These are phyloP conservation scores for Pluteus cervinus DNA, from an alignment of 768 basidiomycete genomes.

Conservation along the genomic window DNA sequence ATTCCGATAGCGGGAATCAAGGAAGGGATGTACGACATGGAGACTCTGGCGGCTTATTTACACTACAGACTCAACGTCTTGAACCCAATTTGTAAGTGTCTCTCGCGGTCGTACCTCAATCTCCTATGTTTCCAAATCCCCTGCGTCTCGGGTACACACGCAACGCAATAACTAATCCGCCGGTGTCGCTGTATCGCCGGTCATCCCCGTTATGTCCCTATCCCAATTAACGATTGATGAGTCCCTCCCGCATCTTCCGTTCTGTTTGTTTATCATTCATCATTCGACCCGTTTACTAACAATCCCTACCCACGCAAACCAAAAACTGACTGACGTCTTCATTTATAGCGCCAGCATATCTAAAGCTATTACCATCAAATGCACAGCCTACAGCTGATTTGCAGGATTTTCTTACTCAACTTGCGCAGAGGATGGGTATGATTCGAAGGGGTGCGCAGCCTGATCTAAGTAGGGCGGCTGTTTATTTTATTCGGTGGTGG, in stretches of 20 bases:
- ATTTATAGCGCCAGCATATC: slow-evolving; percentile 60
- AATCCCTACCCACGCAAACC: not conserved
- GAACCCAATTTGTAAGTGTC: slow-evolving; percentile 58
- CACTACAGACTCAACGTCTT: slow-evolving; percentile 79
- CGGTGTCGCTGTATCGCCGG: slow-evolving; percentile 3
- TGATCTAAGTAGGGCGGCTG: slow-evolving; percentile 67
- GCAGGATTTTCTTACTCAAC: slow-evolving; percentile 55
- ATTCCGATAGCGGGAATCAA: slow-evolving; percentile 78
- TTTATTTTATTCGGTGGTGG: slow-evolving; percentile 87
- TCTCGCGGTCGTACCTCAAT: slow-evolving; percentile 8
- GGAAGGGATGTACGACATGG: slow-evolving; percentile 82
- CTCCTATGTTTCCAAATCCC: too few species aligned
- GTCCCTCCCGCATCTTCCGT: too few species aligned
- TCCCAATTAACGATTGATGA: too few species aligned
- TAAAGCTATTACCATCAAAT: slow-evolving; percentile 50
- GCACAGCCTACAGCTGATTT: slow-evolving; percentile 56
- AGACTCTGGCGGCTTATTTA: slow-evolving; percentile 81
- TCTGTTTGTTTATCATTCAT: slow-evolving; percentile 1
- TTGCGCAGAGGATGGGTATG: slow-evolving; percentile 79
- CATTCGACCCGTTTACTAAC: not conserved
- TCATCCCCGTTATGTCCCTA: too few species aligned
- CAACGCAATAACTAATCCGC: too few species aligned
- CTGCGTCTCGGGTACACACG: too few species aligned
- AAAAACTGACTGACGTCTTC: not conserved
- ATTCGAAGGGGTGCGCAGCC: slow-evolving; percentile 68